Percentiles rank a stretch among this genome's conserved stretches.
phyloP scores from a whole-genome alignment of 2,329 filamentous ascomycete species.

The Calonectria fujianensis region DNA sequence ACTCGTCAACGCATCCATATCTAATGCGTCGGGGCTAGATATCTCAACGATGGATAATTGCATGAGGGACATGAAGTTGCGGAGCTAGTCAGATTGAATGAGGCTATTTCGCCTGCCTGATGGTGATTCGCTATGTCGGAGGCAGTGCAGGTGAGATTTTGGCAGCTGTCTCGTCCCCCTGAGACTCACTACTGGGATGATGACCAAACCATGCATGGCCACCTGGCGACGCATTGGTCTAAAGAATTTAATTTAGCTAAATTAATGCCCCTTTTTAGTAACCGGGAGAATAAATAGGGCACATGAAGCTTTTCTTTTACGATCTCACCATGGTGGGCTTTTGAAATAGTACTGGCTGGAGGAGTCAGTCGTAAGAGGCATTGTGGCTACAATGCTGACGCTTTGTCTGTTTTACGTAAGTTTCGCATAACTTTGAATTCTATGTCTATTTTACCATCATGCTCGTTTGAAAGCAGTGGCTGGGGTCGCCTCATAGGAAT shows the following conservation, averaged over 20 bases:
- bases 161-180: background rate
- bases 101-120: background rate
- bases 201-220: background rate
- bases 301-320: background rate
- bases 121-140: background rate
- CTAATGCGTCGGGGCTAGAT: background rate
- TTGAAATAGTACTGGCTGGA: background rate
- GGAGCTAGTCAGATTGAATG: background rate
- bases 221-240: background rate
- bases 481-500: background rate
- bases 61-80: background rate
- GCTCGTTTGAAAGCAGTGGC: background rate
- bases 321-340: background rate
- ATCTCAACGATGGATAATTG: background rate
- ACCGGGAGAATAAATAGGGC: background rate
- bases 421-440: background rate
- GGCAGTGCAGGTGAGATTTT: conserved; percentile 3
- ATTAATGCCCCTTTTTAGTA: background rate
- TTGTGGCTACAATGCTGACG: background rate
- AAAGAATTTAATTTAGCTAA: background rate
- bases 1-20: background rate
- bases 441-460: background rate
- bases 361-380: background rate
- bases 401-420: background rate
- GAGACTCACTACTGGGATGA: background rate